Evolutionary conservation across 257 asterid genomes (phyloP).

Genomic region (Scutellaria baicalensis): DNA sequence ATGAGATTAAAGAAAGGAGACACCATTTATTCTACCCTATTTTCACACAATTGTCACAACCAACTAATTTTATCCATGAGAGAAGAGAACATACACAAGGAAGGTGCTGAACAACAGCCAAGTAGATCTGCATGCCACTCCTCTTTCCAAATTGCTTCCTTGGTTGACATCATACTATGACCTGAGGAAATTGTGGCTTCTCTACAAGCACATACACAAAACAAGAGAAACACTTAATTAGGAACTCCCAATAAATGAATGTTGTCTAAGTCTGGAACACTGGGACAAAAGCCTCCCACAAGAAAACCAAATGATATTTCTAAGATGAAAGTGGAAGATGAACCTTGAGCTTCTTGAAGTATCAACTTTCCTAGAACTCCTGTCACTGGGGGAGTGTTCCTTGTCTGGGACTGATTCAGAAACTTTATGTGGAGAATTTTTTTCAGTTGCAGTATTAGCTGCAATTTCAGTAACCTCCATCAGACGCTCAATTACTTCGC

Average conservation of each 20-base stretch:
- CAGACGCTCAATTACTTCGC: constrained; percentile 64
- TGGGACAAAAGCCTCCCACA: background rate
- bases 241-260: background rate
- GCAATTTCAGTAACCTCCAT: constrained; percentile 62
- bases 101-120: constrained; percentile 64
- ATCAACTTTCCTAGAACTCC: constrained; percentile 13
- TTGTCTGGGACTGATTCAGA: constrained; percentile 25
- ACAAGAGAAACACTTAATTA: background rate
- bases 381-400: constrained; percentile 19
- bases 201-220: constrained; percentile 21
- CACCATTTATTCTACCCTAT: background rate
- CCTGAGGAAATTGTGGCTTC: constrained; percentile 16
- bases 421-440: constrained; percentile 29
- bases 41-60: background rate
- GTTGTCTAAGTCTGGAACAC: background rate
- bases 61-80: background rate
- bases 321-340: background rate
- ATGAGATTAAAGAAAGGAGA: background rate
- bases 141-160: constrained; percentile 27
- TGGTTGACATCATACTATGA: constrained; percentile 24
- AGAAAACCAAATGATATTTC: background rate
- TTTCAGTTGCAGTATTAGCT: constrained; percentile 26
- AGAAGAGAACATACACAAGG: constrained; percentile 41
- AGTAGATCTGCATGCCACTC: constrained; percentile 68
- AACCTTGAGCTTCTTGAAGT: constrained; percentile 39